Evolutionary conservation across 2,329 filamentous ascomycete species (phyloP), one percentile per base, ranked within the genome.

Genomic region (Fusarium fujikuroi): DNA sequence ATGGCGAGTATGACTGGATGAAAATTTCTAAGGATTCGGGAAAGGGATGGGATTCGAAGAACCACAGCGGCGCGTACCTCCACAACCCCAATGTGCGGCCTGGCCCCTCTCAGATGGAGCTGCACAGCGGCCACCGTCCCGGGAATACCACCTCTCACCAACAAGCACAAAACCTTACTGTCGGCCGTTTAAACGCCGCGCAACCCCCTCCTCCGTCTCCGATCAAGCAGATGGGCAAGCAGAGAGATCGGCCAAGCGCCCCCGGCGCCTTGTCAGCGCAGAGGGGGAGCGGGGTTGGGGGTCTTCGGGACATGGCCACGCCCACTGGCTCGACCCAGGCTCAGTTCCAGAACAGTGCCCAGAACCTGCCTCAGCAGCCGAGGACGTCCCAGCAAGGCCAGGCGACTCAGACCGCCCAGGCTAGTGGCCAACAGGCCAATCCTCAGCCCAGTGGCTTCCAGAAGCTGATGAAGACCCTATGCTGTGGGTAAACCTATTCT

Each of bases 1-100:
- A 99, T 83, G 96, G 96, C 80, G 95, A 98, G 83, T 99, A 98
- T 83, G 96, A 99, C 85, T 99, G 96, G 96, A 97, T 98, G 94
- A 98, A 97, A 88, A 88, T 97, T 77, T 96, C 94, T 86, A 91
- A 91, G 83, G 87, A 89, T 80, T 86, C 88, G 79, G 94, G 95
- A 84, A 96, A 97, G 85, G 95, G 95, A 72, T 97, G 94, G 94
- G 94, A 97, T 84, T 81, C 81, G 63, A 93, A 94, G 83, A 92
- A 93, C 78, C 92, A 93, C 82, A 84, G 84, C 75, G 83, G 84
- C 74, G 78, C 79, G 39, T 87, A 87, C 77, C 87, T 94, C 76
- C 93, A 95, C 85, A 92, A 94, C 85, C 89, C 92, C 81, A 94
- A 95, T 83, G 88, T 87, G 68, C 87, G 93, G 78, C 93, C 92